phyloP scores from a whole-genome alignment of 805 yeast genomes.

The Candida cerambycidarum region DNA sequence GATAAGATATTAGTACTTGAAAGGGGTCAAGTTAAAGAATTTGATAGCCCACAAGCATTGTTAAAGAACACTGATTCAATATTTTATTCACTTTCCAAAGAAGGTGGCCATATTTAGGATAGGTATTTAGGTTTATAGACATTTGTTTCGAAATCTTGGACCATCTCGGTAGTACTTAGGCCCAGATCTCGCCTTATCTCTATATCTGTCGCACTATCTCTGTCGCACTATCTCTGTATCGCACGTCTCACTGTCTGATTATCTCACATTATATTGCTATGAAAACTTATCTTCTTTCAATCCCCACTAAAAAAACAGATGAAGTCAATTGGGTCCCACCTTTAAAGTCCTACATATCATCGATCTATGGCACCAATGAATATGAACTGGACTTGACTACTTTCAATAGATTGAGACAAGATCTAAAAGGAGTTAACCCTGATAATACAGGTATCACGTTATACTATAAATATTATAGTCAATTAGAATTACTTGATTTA shows the following conservation, averaged over 20 bases:
- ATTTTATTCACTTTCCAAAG: conserved; percentile 38
- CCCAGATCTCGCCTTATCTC: too few relatives aligned
- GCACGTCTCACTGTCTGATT: too few relatives aligned
- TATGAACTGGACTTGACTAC: conserved; percentile 54
- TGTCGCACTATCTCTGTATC: neutral
- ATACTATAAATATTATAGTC: conserved; percentile 72
- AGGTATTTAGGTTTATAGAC: too few relatives aligned
- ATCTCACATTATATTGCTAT: conserved; percentile 15
- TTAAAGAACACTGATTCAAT: conserved; percentile 27
- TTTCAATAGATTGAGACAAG: conserved; percentile 61
- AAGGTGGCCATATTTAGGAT: conserved; percentile 29
- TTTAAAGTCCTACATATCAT: conserved; percentile 53
- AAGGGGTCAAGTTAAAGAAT: conserved; percentile 37
- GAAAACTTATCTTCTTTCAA: conserved; percentile 26
- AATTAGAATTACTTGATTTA: conserved; percentile 74
- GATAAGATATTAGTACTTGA: conserved; percentile 41
- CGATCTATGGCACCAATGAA: conserved; percentile 63
- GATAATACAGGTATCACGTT: conserved; percentile 50
- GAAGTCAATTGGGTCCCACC: conserved; percentile 68
- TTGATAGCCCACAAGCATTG: conserved; percentile 34
- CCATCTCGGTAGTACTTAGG: neutral
- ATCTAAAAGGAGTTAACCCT: conserved; percentile 49
- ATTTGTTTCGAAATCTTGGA: neutral
- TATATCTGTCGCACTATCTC: neutral
- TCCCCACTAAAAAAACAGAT: conserved; percentile 47